Conservation (phyloP, 176 grass and related monocot species). For the Zea luxurians region DNA sequence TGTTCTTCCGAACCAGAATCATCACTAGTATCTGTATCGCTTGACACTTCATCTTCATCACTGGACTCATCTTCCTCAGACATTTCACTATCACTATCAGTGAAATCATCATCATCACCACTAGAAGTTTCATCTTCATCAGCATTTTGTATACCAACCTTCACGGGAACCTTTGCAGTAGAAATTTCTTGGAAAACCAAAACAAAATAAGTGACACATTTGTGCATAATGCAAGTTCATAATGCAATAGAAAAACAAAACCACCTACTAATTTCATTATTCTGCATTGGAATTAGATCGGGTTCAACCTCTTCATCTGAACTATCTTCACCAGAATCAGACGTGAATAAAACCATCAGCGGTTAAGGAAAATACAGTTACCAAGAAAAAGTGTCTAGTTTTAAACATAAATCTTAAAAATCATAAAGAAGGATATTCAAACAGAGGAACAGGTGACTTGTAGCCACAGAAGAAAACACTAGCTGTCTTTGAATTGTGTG, state of each 20-base stretch:
- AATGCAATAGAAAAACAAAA: not conserved
- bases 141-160: conserved; percentile 21
- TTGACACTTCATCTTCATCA: conserved; percentile 21
- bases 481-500: conserved; percentile 66
- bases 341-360: not conserved
- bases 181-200: conserved; percentile 16
- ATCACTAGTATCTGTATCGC: conserved; percentile 9
- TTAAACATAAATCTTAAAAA: not conserved
- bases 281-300: not conserved
- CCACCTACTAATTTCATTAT: conserved; percentile 2
- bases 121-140: not conserved
- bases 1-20: conserved; percentile 42
- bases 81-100: not conserved
- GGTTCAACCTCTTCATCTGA: conserved; percentile 37
- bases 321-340: conserved; percentile 21
- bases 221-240: not conserved
- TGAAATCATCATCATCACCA: too few species aligned
- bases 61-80: conserved; percentile 45
- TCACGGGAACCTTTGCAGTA: conserved; percentile 26
- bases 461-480: conserved; percentile 75
- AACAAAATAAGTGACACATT: conserved; percentile 10
- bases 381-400: not conserved
- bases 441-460: conserved; percentile 25
- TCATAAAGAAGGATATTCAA: conserved; percentile 48
- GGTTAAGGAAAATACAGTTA: conserved; percentile 34